These are phyloP conservation scores for Exophiala lecanii-corni DNA, from an alignment of 2,329 filamentous ascomycete genomes.

Conservation along the genomic window DNA sequence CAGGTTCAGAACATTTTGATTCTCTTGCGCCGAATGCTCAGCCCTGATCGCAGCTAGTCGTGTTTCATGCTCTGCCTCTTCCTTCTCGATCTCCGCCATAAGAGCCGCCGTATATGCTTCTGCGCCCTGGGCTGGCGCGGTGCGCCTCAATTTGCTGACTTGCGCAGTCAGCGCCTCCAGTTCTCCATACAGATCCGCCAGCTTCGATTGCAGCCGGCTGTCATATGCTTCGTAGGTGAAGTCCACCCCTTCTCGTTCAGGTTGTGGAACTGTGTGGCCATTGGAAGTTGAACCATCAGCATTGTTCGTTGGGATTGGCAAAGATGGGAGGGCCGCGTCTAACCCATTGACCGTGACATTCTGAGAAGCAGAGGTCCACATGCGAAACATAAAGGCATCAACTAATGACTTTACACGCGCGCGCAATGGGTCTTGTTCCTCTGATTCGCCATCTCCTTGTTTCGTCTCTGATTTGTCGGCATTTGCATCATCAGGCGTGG, in stretches of 20 bases:
- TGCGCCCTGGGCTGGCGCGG: conserved; percentile 41
- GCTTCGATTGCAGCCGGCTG: conserved; percentile 37
- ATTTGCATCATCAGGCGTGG: not conserved
- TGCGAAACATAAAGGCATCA: conserved; percentile 41
- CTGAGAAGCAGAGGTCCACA: conserved; percentile 39
- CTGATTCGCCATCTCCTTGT: conserved; percentile 8
- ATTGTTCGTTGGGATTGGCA: conserved; percentile 2
- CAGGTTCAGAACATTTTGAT: conserved; percentile 15
- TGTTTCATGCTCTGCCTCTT: conserved; percentile 41
- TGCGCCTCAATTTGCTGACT: conserved; percentile 43
- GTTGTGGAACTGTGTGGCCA: conserved; percentile 2
- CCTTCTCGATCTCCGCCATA: conserved; percentile 32
- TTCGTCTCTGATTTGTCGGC: not conserved
- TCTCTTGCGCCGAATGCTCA: not conserved
- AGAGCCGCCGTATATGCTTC: conserved; percentile 35
- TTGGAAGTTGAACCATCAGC: conserved; percentile 21
- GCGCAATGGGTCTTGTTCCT: conserved; percentile 24
- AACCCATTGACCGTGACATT: conserved; percentile 47
- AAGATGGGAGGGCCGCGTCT: conserved; percentile 29
- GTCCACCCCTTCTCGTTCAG: conserved; percentile 41
- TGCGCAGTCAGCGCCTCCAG: conserved; percentile 44
- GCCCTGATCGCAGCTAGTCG: conserved; percentile 6
- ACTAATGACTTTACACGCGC: conserved; percentile 19
- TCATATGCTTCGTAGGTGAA: conserved; percentile 42
- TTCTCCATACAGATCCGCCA: conserved; percentile 44